phyloP scores from a whole-genome alignment of 139 green algal genomes.

The Micractinium conductrix region DNA sequence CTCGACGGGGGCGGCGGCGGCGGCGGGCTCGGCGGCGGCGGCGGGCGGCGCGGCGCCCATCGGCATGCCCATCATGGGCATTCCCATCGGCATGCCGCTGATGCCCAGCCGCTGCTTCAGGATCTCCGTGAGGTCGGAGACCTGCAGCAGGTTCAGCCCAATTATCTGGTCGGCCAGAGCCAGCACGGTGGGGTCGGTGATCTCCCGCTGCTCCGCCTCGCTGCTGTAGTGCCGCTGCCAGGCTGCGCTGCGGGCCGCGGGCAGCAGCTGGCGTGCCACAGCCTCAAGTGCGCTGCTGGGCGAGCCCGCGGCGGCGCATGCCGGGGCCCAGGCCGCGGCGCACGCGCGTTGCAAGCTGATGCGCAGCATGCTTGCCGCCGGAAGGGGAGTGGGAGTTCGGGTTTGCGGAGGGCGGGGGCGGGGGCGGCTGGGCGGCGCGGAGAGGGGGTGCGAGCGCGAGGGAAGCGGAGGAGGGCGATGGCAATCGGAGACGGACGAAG shows the following conservation, averaged over 20 bases:
- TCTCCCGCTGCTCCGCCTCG: constrained; percentile 37
- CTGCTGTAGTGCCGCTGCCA: neutral
- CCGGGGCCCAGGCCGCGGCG: neutral
- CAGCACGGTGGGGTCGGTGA: constrained; percentile 49
- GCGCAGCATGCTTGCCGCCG: neutral
- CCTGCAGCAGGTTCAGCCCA: constrained; percentile 79
- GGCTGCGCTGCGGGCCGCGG: neutral
- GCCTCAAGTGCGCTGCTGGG: constrained; percentile 15
- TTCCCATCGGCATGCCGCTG: constrained; percentile 59
- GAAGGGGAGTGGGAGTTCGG: neutral
- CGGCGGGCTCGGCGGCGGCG: neutral
- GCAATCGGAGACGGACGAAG: too few species aligned
- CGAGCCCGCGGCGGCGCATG: neutral
- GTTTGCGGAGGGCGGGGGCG: too few species aligned
- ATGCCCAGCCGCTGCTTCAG: constrained; percentile 76
- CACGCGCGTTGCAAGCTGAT: neutral
- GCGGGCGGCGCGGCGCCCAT: constrained; percentile 7
- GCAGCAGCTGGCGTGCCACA: neutral
- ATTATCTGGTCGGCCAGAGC: constrained; percentile 78
- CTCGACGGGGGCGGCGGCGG: constrained; percentile 59
- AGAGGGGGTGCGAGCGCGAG: too few species aligned
- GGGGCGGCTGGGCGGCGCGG: too few species aligned
- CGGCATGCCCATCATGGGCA: constrained; percentile 41
- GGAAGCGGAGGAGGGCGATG: too few species aligned
- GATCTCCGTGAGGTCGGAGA: constrained; percentile 75